These are phyloP conservation scores for Podaxis mareebaensis DNA, from an alignment of 768 basidiomycete species.

Conservation along the genomic window DNA sequence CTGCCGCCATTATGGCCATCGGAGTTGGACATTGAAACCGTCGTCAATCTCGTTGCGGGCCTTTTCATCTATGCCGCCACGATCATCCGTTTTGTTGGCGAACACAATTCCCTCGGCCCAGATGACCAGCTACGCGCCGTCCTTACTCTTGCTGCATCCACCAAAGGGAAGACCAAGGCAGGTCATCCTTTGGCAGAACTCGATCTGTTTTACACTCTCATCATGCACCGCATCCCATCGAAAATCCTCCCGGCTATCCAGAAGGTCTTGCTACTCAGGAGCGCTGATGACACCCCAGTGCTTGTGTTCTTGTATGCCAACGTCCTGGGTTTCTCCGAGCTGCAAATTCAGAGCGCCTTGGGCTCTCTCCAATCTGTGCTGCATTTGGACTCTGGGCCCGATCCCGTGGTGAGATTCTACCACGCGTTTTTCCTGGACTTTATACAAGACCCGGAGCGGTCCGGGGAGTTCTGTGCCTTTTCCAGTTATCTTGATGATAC, in stretches of 20 bases:
- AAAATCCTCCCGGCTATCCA: not conserved
- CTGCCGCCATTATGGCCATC: conserved; percentile 12
- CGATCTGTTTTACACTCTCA: not conserved
- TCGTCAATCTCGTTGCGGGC: conserved; percentile 6
- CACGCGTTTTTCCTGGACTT: not conserved
- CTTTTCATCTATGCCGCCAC: conserved; percentile 9
- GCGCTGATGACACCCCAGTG: no score
- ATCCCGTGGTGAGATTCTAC: not conserved
- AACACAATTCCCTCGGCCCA: not conserved
- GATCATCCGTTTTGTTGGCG: conserved; percentile 12
- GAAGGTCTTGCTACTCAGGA: not conserved
- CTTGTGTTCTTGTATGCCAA: not conserved
- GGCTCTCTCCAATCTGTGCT: not conserved
- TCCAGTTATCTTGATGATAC: not conserved
- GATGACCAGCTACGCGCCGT: not conserved
- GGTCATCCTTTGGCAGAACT: not conserved
- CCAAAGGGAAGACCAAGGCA: not conserved
- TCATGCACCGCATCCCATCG: not conserved
- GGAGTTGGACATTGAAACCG: not conserved
- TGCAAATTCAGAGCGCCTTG: not conserved
- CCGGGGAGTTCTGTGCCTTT: not conserved
- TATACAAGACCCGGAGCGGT: not conserved
- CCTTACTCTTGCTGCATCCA: not conserved
- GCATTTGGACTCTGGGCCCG: not conserved
- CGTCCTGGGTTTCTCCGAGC: not conserved